Evolutionary conservation across 331 rosid species (phyloP), one percentile per base, ranked within the genome.

Genomic region (Acacia concinna): DNA sequence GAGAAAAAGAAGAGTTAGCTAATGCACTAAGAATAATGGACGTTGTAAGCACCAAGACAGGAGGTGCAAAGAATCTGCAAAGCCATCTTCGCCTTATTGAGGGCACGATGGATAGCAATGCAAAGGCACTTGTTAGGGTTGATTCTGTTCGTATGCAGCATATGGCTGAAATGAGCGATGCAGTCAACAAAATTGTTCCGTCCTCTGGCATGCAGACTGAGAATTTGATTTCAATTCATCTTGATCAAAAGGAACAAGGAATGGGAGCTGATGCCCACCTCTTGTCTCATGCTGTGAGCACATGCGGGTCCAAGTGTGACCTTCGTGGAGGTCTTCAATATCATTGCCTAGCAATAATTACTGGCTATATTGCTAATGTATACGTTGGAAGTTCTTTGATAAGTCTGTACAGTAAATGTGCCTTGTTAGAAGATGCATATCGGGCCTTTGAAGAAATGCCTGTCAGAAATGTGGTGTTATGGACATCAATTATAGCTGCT

Each of bases 371-470:
- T 31, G 54, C 84, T 52, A 91, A 91, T 91, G 84, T 92, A 12
- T 92, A 92, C 74, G 86, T 92, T 37, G 98, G 94, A 63, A 95
- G 91, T 75, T 91, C 94, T 78, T 81, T 94, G 91, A 71, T 94
- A 1, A 90, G 89, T 57, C 74, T 92, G 67, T 94, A 94, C 21
- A 0, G 93, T 2, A 87, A 81, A 49, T 92, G 98, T 56, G 69
- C 71, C 8, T 83, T 83, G 80, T 70, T 89, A 65, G 77, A 83
- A 23, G 76, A 79, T 77, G 98, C 98, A 0, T 72, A 65, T 63
- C 64, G 28, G 1, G 6, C 86, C 81, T 92, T 94, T 76, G 93
- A 81, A 8, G 97, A 92, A 89, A 92, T 92, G 92, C 87, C 91
- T 75, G 83, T 85, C 17, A 91, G 86, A 82, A 94, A 94, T 79